Evolutionary conservation across 2,329 filamentous ascomycete species (phyloP).

Genomic region (Phialophora verrucosa): DNA sequence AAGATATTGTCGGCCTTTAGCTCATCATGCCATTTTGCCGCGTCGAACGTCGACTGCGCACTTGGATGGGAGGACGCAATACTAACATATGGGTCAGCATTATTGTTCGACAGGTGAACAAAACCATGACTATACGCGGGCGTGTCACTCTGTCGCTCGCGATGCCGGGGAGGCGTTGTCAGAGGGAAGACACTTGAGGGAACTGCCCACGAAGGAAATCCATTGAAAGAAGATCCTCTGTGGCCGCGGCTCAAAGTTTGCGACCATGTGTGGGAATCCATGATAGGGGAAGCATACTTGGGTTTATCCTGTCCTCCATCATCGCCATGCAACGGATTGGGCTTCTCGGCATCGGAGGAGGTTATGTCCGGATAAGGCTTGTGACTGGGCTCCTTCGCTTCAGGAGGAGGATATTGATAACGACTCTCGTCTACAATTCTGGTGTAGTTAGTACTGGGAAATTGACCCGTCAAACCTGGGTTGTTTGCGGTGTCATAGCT

Average conservation of each 20-base stretch:
- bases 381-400: conserved; percentile 28
- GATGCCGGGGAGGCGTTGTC: conserved; percentile 25
- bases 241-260: conserved; percentile 13
- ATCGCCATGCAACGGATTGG: conserved; percentile 14
- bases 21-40: conserved; percentile 49
- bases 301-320: conserved; percentile 28
- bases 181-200: conserved; percentile 40
- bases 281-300: conserved; percentile 34
- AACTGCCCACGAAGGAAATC: conserved; percentile 40
- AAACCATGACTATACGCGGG: not conserved
- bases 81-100: conserved; percentile 27
- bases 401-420: conserved; percentile 38
- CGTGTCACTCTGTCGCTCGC: conserved; percentile 9
- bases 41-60: conserved; percentile 48
- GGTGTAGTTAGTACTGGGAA: conserved; percentile 39
- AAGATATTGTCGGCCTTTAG: conserved; percentile 48
- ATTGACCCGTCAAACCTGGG: conserved; percentile 36
- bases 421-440: conserved; percentile 34
- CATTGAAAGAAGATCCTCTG: conserved; percentile 30
- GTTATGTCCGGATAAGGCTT: conserved; percentile 33
- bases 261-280: conserved; percentile 22
- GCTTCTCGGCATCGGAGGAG: conserved; percentile 26
- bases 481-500: conserved; percentile 23
- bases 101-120: conserved; percentile 8
- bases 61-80: conserved; percentile 42